phyloP scores from a whole-genome alignment of 176 grass and related monocot species.

The Oryza officinalis region DNA sequence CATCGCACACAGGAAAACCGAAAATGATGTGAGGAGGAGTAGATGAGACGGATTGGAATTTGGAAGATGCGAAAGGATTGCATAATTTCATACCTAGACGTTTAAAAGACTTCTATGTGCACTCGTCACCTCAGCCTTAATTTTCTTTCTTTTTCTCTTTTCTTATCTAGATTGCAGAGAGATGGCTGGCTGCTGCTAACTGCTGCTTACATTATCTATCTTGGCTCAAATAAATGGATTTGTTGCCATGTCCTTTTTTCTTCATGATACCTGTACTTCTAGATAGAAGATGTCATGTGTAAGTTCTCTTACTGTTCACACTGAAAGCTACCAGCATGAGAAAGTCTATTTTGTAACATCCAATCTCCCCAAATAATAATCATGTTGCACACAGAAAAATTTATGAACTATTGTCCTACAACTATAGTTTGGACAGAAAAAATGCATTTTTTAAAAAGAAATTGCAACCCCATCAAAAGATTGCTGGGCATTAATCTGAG shows the following conservation, averaged over 20 bases:
- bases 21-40: not conserved
- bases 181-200: conserved; percentile 2
- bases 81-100: conserved; percentile 26
- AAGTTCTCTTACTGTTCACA: conserved; percentile 33
- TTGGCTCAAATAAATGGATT: conserved; percentile 39
- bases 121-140: conserved; percentile 19
- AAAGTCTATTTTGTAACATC: not conserved
- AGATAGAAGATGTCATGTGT: conserved; percentile 8
- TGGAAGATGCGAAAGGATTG: conserved; percentile 20
- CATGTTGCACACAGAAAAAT: not conserved
- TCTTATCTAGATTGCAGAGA: conserved; percentile 37
- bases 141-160: conserved; percentile 8
- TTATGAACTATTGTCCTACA: not conserved
- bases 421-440: not conserved
- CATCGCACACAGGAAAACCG: not conserved
- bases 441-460: not conserved
- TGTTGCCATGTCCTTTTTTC: conserved; percentile 33
- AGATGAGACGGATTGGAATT: conserved; percentile 31
- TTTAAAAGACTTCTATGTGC: conserved; percentile 23
- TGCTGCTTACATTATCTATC: conserved; percentile 23
- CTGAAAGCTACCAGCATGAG: conserved; percentile 30
- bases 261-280: conserved; percentile 32
- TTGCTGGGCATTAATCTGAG: not conserved
- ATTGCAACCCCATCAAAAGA: not conserved
- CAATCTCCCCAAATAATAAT: not conserved